phyloP scores from a whole-genome alignment of 331 rosid species.

The Telfairia occidentalis region DNA sequence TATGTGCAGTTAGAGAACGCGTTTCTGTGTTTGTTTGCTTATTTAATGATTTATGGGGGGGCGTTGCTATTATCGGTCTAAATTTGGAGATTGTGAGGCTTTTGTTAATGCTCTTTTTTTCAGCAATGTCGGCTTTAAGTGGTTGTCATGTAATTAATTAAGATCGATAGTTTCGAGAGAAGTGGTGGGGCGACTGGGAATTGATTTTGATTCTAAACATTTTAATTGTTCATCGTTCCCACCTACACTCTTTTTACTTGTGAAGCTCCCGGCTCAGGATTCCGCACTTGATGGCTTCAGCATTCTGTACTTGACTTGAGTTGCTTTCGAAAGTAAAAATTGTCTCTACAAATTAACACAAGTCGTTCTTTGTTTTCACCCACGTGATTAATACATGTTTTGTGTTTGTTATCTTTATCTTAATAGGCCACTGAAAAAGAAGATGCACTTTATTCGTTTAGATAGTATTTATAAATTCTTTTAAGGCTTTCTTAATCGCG shows the following conservation, averaged over 20 bases:
- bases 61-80: background rate
- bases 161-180: constrained; percentile 7
- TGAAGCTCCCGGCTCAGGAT: no score
- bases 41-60: background rate
- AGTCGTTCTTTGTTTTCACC: no score
- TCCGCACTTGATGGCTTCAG: background rate
- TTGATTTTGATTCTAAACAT: background rate
- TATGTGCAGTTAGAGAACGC: background rate
- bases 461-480: no score
- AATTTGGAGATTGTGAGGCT: background rate
- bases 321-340: no score
- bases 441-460: background rate
- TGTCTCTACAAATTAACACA: no score
- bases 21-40: background rate
- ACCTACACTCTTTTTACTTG: background rate
- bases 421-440: background rate
- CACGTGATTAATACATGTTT: background rate
- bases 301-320: background rate
- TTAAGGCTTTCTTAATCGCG: background rate
- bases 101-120: background rate
- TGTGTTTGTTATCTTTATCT: background rate
- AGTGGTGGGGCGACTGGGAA: background rate
- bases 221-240: background rate
- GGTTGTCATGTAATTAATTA: background rate
- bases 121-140: constrained; percentile 2